Evolutionary conservation across 257 asterid genomes (phyloP).

Genomic region (Haberlea rhodopensis): DNA sequence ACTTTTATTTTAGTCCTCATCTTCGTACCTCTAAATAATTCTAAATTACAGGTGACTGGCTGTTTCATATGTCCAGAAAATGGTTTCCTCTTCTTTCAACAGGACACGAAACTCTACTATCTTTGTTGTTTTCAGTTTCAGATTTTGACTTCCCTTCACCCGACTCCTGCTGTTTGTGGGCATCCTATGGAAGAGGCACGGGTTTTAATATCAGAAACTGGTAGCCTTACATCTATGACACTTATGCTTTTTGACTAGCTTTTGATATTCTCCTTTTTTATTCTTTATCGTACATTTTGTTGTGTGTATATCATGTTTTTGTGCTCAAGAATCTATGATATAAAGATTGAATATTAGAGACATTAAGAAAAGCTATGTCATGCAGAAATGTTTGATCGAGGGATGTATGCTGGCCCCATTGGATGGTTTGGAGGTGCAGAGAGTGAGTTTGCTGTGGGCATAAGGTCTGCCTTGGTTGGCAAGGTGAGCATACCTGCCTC

Average conservation of each 20-base stretch:
- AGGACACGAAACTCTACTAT: conserved; percentile 15
- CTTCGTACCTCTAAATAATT: neutral
- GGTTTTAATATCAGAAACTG: conserved; percentile 67
- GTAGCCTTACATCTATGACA: conserved; percentile 35
- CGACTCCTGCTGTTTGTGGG: conserved; percentile 99
- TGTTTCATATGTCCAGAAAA: neutral
- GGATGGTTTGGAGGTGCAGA: conserved; percentile 97
- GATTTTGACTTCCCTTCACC: conserved; percentile 86
- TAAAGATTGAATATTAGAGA: neutral
- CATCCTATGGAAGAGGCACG: conserved; percentile 89
- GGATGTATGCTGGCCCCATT: conserved; percentile 98
- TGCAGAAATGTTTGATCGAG: conserved; percentile 94
- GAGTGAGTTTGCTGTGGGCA: conserved; percentile 98
- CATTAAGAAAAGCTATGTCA: conserved; percentile 10
- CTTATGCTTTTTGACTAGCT: neutral
- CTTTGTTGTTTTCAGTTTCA: conserved; percentile 61
- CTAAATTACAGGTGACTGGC: neutral
- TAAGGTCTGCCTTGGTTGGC: conserved; percentile 89
- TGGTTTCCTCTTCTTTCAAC: conserved; percentile 2
- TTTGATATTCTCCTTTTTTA: neutral
- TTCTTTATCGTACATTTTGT: neutral
- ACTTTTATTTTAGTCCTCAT: conserved; percentile 10
- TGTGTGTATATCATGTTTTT: neutral
- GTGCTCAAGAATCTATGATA: conserved; percentile 13
- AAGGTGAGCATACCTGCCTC: conserved; percentile 47